Evolutionary conservation across 257 asterid species (phyloP).

Genomic region (Solanum paucissectum): DNA sequence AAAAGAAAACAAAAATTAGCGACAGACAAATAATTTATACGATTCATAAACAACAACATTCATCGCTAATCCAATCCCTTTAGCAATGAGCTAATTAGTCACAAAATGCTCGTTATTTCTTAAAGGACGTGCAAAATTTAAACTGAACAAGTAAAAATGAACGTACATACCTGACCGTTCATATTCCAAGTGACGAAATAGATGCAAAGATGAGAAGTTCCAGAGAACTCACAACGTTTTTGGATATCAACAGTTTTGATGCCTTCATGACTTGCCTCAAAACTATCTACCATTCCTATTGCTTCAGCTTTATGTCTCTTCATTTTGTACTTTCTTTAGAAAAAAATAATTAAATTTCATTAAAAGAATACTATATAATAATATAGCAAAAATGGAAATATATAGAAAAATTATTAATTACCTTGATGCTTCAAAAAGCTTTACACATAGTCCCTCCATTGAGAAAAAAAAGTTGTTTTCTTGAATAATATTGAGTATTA

Average conservation of each 20-base stretch:
- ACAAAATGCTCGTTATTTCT: neutral
- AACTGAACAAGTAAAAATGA: neutral
- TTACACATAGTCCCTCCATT: conserved; percentile 10
- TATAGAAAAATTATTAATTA: neutral
- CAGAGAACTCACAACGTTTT: conserved; percentile 33
- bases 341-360: neutral
- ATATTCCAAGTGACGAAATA: conserved; percentile 66
- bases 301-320: neutral
- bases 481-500: neutral
- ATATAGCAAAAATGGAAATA: neutral
- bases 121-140: fast-evolving
- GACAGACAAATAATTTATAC: neutral
- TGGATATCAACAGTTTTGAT: conserved; percentile 35
- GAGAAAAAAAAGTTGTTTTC: neutral
- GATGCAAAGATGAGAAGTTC: conserved; percentile 39
- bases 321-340: conserved; percentile 15
- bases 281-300: conserved; percentile 10
- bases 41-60: neutral
- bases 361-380: neutral
- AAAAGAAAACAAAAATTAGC: neutral
- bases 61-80: neutral
- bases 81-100: neutral
- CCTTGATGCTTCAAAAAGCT: neutral
- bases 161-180: conserved; percentile 51
- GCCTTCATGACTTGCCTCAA: conserved; percentile 44